phyloP scores from a whole-genome alignment of 371 early-diverging fungal genomes.

The Haplosporangium sp. region DNA sequence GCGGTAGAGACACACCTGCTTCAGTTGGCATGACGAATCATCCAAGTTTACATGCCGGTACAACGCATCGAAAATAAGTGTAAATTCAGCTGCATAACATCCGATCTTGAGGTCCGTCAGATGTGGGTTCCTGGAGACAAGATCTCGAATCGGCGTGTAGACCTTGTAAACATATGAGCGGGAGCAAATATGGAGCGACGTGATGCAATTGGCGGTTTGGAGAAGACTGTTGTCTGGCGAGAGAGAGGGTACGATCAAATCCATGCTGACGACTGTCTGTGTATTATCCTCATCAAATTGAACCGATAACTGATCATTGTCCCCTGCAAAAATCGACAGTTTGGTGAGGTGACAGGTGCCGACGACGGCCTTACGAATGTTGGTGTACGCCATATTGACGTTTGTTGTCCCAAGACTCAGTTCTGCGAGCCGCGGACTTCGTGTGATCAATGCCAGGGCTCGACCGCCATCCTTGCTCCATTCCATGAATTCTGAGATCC shows the following conservation, averaged over 20 bases:
- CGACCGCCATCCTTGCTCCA: slow-evolving; percentile 28
- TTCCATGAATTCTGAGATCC: slow-evolving; percentile 13
- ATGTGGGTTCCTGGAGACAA: slow-evolving; percentile 3
- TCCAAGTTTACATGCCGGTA: not conserved
- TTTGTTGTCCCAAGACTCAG: slow-evolving; percentile 9
- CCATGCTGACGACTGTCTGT: slow-evolving; percentile 6
- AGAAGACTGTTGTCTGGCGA: slow-evolving; percentile 8
- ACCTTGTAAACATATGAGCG: not conserved
- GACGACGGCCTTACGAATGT: slow-evolving; percentile 6
- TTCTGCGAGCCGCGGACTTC: slow-evolving; percentile 15
- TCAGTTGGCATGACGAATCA: not conserved
- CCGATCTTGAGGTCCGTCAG: slow-evolving; percentile 15
- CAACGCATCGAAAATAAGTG: slow-evolving; percentile 1
- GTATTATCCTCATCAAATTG: slow-evolving; percentile 5
- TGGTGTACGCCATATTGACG: slow-evolving; percentile 10
- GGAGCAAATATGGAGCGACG: slow-evolving; percentile 14
- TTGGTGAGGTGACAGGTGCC: slow-evolving; percentile 7
- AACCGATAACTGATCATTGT: slow-evolving; percentile 1
- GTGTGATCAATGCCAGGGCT: slow-evolving; percentile 14
- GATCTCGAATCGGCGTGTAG: not conserved
- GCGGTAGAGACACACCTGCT: slow-evolving; percentile 15
- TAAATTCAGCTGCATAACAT: slow-evolving; percentile 12
- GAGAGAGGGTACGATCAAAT: slow-evolving; percentile 2
- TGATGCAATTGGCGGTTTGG: not conserved
- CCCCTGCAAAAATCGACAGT: not conserved